Evolutionary conservation across 768 basidiomycete genomes (phyloP), one percentile per base, ranked within the genome.

Genomic region (Lentinula detonsa): DNA sequence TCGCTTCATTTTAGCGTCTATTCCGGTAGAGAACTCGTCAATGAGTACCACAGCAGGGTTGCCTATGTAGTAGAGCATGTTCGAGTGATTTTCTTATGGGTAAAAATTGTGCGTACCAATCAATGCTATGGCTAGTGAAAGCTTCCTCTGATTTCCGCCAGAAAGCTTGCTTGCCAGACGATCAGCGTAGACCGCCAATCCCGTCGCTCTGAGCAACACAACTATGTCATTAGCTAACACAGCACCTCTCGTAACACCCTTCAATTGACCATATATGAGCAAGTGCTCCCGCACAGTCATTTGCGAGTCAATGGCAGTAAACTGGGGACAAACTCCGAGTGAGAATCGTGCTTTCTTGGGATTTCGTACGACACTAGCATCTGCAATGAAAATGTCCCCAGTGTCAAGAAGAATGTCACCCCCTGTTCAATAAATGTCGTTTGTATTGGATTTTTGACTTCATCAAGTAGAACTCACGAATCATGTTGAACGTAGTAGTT

Each of bases 291-390:
- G 81, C 23, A 91, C 90, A 5, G 88, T 91, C 43, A 92, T 70
- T 66, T 91, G 86, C 11, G 83, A 75, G 65, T 92, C 91, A 63
- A 92, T 91, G 1, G 91, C 90, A 1, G 90, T 91, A 71, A 91
- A 90, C 64, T 92, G 91, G 0, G 90, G 90, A 69, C 90, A 93
- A 54, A 93, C 88, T 3, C 91, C 91, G 5, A 93, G 81, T 21
- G 84, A 79, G 6, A 86, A 78, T 28, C 89, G 81, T 40, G 91
- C 88, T 4, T 71, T 76, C 21, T 82, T 81, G 0, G 90, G 84
- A 59, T 85, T 77, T n/a, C 78, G 76, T 33, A 89, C 74, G 40
- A 89, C 85, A 3, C 89, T 91, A 35, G 78, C 75, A 2, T 82
- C 85, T 59, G 83, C 81, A 67, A 93, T 87, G 54, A 82, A 67